Percentiles rank a stretch among this genome's conserved stretches.
Conservation (phyloP, 495 filamentous ascomycete species). For the Talaromyces proteolyticus region DNA sequence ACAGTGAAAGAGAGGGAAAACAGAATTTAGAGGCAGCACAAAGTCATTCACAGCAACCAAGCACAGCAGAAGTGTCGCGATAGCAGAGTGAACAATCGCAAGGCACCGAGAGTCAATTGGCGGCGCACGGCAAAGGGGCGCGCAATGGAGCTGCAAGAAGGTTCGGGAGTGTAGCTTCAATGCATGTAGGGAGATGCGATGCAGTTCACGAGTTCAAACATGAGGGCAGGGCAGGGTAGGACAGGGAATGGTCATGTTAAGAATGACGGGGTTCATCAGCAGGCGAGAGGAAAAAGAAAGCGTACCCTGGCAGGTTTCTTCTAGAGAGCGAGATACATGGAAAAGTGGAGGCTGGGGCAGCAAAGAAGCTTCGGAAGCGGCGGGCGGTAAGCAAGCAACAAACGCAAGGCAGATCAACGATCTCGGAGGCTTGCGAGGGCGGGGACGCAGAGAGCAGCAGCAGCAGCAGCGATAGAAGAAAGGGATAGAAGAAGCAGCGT, state of each 20-base stretch:
- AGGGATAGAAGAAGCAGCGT: no score
- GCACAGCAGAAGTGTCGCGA: not conserved
- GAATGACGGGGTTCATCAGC: conserved; percentile 8
- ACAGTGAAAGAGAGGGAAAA: not conserved
- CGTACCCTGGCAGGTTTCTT: not conserved
- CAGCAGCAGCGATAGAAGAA: not conserved
- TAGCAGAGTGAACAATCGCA: conserved; percentile 7
- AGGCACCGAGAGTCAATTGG: conserved; percentile 8
- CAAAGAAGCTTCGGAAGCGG: conserved; percentile 3
- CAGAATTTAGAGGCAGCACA: not conserved
- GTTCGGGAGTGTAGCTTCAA: not conserved
- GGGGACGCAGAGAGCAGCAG: no score
- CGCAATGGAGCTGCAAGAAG: not conserved
- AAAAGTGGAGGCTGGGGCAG: conserved; percentile 9
- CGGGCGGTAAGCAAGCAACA: not conserved
- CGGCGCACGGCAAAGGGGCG: no score
- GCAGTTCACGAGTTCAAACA: not conserved
- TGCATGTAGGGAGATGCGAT: not conserved
- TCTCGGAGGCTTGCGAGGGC: not conserved
- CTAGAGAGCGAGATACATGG: conserved; percentile 5
- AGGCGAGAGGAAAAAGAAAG: conserved; percentile 7
- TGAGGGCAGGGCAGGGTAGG: not conserved
- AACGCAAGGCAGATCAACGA: conserved; percentile 2
- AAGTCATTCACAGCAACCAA: no score
- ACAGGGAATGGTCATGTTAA: not conserved